Evolutionary conservation across 768 basidiomycete genomes (phyloP).

Genomic region (Amyloporia xantha): DNA sequence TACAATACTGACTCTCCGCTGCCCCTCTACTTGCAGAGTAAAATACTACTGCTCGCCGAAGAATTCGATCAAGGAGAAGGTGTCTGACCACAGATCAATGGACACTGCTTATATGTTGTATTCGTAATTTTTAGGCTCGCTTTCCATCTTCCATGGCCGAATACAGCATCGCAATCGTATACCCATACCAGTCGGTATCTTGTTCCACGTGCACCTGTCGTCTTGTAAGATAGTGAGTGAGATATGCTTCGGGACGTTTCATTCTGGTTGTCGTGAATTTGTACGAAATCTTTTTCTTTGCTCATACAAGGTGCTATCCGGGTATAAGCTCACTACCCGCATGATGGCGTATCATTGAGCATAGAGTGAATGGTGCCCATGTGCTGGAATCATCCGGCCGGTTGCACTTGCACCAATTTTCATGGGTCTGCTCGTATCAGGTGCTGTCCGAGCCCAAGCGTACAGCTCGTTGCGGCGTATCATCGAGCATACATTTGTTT

Average conservation of each 20-base stretch:
- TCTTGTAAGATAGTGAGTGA: no score
- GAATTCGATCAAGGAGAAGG: slow-evolving; percentile 63
- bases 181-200: no score
- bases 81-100: slow-evolving; percentile 14
- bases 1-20: no score
- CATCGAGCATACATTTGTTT: slow-evolving; percentile 28
- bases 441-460: slow-evolving; percentile 23
- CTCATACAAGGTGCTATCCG: slow-evolving; percentile 33
- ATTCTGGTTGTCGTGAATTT: no score
- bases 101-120: no score
- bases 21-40: slow-evolving; percentile 48
- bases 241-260: no score
- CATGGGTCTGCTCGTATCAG: slow-evolving; percentile 21
- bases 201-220: no score
- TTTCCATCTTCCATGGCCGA: no score
- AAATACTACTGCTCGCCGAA: slow-evolving; percentile 53
- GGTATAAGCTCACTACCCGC: slow-evolving; percentile 22
- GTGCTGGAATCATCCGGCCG: no score
- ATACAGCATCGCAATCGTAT: no score
- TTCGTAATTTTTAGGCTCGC: no score
- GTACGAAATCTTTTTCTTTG: no score
- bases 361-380: slow-evolving; percentile 16
- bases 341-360: slow-evolving; percentile 28
- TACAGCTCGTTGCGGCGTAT: slow-evolving; percentile 25
- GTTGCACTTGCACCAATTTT: background rate